These are phyloP conservation scores for Fusarium nodosum DNA, from an alignment of 2,329 filamentous ascomycete species.

Conservation along the genomic window DNA sequence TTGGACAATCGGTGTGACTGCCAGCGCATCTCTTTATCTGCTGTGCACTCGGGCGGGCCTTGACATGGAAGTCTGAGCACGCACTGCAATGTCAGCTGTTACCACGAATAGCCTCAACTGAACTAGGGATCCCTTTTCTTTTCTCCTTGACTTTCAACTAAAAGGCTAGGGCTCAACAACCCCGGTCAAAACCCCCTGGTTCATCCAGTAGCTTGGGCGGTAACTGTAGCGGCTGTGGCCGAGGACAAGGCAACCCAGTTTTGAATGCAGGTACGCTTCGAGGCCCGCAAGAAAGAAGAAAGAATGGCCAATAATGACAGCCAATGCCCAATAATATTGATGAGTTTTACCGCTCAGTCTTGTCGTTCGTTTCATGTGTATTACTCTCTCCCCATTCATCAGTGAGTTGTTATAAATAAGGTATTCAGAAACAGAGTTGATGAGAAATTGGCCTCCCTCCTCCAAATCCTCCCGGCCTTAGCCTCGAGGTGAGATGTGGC, in stretches of 20 bases:
- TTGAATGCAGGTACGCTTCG: conserved; percentile 36
- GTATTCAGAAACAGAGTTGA: not conserved
- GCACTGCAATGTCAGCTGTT: conserved; percentile 1
- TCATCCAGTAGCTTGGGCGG: conserved; percentile 21
- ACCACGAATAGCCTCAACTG: conserved; percentile 4
- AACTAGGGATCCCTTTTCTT: conserved; percentile 6
- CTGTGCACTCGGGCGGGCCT: conserved; percentile 3
- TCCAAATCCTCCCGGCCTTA: not conserved
- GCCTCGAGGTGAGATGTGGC: conserved; percentile 24
- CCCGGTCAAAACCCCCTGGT: conserved; percentile 27
- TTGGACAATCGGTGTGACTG: conserved; percentile 21
- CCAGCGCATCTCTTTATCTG: conserved; percentile 40
- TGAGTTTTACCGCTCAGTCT: conserved; percentile 5
- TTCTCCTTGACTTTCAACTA: not conserved
- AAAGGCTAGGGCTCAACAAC: not conserved
- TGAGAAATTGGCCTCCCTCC: not conserved
- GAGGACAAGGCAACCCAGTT: conserved; percentile 7
- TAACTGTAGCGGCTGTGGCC: conserved; percentile 19
- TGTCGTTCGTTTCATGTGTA: conserved; percentile 27
- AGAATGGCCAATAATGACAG: not conserved
- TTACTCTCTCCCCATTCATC: not conserved
- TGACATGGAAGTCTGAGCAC: not conserved
- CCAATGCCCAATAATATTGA: not conserved
- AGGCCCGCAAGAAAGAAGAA: not conserved
- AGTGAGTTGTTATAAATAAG: not conserved